Evolutionary conservation across 1,139 yeast species (phyloP).

Genomic region (Taphrina communis): DNA sequence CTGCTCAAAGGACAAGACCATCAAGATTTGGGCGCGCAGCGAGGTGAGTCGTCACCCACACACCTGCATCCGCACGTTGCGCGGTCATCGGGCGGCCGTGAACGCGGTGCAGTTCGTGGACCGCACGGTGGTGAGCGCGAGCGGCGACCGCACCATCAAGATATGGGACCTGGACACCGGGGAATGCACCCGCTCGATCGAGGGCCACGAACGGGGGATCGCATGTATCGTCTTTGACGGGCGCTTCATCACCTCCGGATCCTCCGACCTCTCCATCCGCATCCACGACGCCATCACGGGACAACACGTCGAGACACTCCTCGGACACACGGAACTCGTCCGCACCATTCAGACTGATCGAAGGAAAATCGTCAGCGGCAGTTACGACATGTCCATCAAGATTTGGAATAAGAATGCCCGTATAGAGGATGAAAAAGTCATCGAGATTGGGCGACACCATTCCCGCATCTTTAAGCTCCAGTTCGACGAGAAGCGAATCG

Average conservation of each 20-base stretch:
- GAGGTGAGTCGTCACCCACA: conserved; percentile 6
- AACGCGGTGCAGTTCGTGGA: conserved; percentile 43
- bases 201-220: conserved; percentile 44
- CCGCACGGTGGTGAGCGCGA: conserved; percentile 43
- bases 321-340: conserved; percentile 59
- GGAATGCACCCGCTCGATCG: conserved; percentile 75
- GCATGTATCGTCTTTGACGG: conserved; percentile 46
- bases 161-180: conserved; percentile 95
- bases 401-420: conserved; percentile 66
- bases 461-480: conserved; percentile 42
- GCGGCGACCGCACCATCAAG: conserved; percentile 92
- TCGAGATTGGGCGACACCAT: conserved; percentile 38
- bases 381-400: conserved; percentile 57
- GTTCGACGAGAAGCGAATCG: conserved; percentile 42
- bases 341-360: conserved; percentile 42
- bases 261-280: conserved; percentile 50
- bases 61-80: conserved; percentile 39
- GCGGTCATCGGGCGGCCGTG: conserved; percentile 45
- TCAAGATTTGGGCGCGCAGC: conserved; percentile 42
- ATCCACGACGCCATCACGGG: conserved; percentile 64
- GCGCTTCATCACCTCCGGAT: conserved; percentile 48
- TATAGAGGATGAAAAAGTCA: conserved; percentile 54
- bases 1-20: conserved; percentile 44
- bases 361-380: conserved; percentile 43
- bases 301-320: conserved; percentile 67